These are phyloP conservation scores for Baeospora myosura DNA, from an alignment of 1,284 basidiomycete genomes.

Conservation along the genomic window DNA sequence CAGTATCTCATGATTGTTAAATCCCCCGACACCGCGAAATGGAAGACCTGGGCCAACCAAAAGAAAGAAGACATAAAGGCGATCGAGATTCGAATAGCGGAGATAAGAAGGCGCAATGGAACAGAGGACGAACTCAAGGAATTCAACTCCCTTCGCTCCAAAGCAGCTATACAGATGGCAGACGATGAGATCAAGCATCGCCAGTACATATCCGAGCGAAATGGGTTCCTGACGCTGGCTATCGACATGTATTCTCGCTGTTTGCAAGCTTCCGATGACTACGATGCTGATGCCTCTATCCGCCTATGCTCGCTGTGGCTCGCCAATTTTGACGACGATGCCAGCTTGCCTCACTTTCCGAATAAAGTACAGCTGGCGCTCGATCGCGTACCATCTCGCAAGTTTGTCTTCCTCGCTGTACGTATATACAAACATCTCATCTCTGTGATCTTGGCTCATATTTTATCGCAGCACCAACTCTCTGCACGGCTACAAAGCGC, in stretches of 20 bases:
- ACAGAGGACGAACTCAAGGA: constrained; percentile 22
- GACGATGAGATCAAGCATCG: constrained; percentile 58
- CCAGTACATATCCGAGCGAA: constrained; percentile 51
- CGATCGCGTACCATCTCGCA: constrained; percentile 71
- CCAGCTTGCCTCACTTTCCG: constrained; percentile 38
- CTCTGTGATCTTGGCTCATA: not conserved
- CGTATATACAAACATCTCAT: constrained; percentile 23
- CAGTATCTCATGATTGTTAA: constrained; percentile 70
- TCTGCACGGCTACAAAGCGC: constrained; percentile 65
- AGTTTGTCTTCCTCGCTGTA: constrained; percentile 83
- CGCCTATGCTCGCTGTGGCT: constrained; percentile 91
- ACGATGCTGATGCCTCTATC: constrained; percentile 74
- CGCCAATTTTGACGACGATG: constrained; percentile 64
- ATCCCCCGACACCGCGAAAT: constrained; percentile 68
- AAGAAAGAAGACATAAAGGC: constrained; percentile 59
- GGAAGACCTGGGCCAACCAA: constrained; percentile 68
- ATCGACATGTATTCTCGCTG: constrained; percentile 80
- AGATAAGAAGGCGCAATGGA: not conserved
- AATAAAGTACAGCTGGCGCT: constrained; percentile 42
- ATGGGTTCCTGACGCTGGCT: constrained; percentile 67
- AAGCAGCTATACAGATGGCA: constrained; percentile 29
- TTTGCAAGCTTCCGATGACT: constrained; percentile 60
- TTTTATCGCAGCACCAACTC: constrained; percentile 70
- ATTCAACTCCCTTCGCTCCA: constrained; percentile 24
- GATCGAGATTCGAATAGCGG: constrained; percentile 34